Evolutionary conservation across 306 rosid species (phyloP).

Genomic region (Betula pendula): DNA sequence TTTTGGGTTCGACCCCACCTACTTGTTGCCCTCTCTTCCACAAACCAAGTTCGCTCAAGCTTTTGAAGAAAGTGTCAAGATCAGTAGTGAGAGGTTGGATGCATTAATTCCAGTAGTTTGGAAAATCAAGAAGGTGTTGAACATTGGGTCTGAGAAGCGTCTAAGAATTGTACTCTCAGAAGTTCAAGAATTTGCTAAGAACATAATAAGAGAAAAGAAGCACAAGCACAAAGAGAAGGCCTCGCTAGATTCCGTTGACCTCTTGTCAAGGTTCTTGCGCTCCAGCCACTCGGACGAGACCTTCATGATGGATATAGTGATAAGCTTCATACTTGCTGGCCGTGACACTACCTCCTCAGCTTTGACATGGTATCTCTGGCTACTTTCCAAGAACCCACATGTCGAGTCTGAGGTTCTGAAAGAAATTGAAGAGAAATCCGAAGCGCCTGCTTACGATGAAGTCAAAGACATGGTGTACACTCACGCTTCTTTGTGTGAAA

Average conservation of each 20-base stretch:
- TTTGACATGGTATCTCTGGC: constrained; percentile 77
- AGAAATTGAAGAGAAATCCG: constrained; percentile 31
- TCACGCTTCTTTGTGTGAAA: constrained; percentile 70
- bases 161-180: constrained; percentile 27
- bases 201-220: constrained; percentile 47
- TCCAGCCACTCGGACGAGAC: constrained; percentile 52
- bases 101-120: constrained; percentile 30
- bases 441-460: constrained; percentile 36
- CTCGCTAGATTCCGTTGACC: constrained; percentile 36
- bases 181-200: constrained; percentile 48
- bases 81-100: constrained; percentile 39
- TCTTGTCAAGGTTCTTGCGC: constrained; percentile 51
- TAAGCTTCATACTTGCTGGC: constrained; percentile 67
- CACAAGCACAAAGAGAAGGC: constrained; percentile 30
- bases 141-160: constrained; percentile 47
- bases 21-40: constrained; percentile 52
- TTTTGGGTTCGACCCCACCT: constrained; percentile 66
- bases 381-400: constrained; percentile 37
- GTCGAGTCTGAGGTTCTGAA: constrained; percentile 40
- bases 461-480: constrained; percentile 62
- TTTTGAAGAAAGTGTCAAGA: constrained; percentile 41
- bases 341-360: constrained; percentile 63
- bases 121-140: constrained; percentile 37
- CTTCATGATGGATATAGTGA: constrained; percentile 50
- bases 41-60: constrained; percentile 50